These are phyloP conservation scores for Apiospora phragmitis DNA, from an alignment of 2,329 filamentous ascomycete species.

Conservation along the genomic window DNA sequence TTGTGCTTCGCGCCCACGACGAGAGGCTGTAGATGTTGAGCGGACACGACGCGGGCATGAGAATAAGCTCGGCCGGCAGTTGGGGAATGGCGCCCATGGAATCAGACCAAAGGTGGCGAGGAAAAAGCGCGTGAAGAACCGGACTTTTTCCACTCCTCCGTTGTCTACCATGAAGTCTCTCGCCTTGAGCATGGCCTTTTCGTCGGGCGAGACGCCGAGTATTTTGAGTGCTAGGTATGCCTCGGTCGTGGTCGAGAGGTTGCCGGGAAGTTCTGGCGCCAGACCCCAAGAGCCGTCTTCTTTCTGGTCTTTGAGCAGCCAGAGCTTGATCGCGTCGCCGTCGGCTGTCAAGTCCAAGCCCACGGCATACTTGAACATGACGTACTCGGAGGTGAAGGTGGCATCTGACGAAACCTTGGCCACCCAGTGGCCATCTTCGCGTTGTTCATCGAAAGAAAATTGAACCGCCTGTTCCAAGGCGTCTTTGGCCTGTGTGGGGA, in stretches of 20 bases:
- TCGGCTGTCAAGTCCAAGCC: neutral
- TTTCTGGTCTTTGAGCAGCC: neutral
- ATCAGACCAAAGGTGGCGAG: conserved; percentile 30
- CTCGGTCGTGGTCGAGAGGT: conserved; percentile 30
- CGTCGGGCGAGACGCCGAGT: conserved; percentile 22
- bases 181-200: conserved; percentile 23
- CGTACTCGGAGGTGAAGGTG: neutral
- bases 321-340: neutral
- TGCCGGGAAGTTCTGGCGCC: conserved; percentile 20
- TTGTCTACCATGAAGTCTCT: conserved; percentile 22
- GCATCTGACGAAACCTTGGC: neutral
- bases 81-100: conserved; percentile 34
- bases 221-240: conserved; percentile 37
- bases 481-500: neutral
- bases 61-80: conserved; percentile 33
- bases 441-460: neutral
- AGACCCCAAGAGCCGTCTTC: conserved; percentile 33
- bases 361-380: neutral
- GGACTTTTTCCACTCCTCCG: conserved; percentile 33
- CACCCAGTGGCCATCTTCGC: neutral
- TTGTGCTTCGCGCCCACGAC: conserved; percentile 26
- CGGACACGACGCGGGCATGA: conserved; percentile 26
- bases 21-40: conserved; percentile 34
- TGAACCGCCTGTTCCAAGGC: neutral
- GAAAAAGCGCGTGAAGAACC: conserved; percentile 23